Evolutionary conservation across 2,329 filamentous ascomycete species (phyloP).

Genomic region (Colletotrichum sp.): DNA sequence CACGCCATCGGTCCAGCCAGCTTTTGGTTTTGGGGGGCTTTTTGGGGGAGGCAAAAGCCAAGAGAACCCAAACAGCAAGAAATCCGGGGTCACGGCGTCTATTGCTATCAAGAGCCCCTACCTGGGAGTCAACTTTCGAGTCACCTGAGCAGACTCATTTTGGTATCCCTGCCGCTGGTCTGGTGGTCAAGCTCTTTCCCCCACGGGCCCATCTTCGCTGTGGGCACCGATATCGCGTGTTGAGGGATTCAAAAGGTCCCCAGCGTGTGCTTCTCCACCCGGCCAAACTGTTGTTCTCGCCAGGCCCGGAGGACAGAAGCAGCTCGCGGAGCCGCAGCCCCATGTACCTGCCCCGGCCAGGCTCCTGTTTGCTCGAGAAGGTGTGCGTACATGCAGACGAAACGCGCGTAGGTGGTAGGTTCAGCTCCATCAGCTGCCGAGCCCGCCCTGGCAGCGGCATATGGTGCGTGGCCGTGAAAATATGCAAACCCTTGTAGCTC

Average conservation of each 20-base stretch:
- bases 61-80: neutral
- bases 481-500: neutral
- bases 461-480: neutral
- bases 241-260: conserved; percentile 1
- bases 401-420: neutral
- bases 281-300: neutral
- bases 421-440: conserved; percentile 15
- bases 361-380: neutral
- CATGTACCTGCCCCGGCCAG: neutral
- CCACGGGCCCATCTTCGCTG: conserved; percentile 15
- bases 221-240: conserved; percentile 14
- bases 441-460: conserved; percentile 5
- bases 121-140: conserved; percentile 12
- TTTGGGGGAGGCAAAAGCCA: neutral
- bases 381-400: neutral
- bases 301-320: neutral
- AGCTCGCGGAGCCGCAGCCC: conserved; percentile 9
- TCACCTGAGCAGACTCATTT: conserved; percentile 18
- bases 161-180: conserved; percentile 1
- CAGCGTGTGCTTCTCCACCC: neutral
- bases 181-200: neutral
- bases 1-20: conserved; percentile 14
- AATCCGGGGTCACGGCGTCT: conserved; percentile 11
- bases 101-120: neutral
- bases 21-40: neutral